phyloP scores from a whole-genome alignment of 1,284 basidiomycete genomes.

The Ustilago sp. region DNA sequence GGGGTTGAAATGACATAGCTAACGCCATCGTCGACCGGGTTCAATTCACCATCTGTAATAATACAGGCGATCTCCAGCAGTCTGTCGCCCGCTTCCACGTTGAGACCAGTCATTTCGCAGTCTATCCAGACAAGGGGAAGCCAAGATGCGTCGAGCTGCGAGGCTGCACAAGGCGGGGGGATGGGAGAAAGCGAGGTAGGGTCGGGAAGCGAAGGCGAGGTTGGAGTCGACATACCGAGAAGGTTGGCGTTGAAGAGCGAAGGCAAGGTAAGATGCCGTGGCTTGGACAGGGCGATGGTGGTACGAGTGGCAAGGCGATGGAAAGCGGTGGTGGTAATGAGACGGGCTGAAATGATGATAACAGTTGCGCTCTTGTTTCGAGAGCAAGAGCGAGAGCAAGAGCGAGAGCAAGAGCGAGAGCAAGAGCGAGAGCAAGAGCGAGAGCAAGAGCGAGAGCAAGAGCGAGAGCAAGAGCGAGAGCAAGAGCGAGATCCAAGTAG shows the following conservation, averaged over 20 bases:
- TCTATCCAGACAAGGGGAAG: constrained; percentile 88
- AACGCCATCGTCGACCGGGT: constrained; percentile 79
- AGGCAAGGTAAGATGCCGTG: neutral
- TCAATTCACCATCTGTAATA: constrained; percentile 82
- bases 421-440: too few species aligned
- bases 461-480: too few species aligned
- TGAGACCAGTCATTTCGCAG: constrained; percentile 85
- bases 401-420: too few species aligned
- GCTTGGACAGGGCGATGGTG: neutral
- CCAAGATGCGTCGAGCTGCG: constrained; percentile 66
- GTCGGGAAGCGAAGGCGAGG: neutral
- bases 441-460: too few species aligned
- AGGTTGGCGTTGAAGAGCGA: neutral
- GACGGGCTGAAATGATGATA: too few species aligned
- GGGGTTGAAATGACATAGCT: constrained; percentile 75
- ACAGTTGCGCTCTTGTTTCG: too few species aligned
- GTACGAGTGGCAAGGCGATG: neutral
- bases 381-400: too few species aligned
- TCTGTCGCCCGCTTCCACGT: constrained; percentile 75
- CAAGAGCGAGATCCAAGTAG: too few species aligned
- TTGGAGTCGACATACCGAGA: neutral
- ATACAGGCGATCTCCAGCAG: constrained; percentile 82
- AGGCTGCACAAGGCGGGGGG: constrained; percentile 55
- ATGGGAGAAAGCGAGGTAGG: constrained; percentile 27
- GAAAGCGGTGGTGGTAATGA: too few species aligned